Conservation (phyloP, 345 rosid genomes). For the Toxicodendron radicans region DNA sequence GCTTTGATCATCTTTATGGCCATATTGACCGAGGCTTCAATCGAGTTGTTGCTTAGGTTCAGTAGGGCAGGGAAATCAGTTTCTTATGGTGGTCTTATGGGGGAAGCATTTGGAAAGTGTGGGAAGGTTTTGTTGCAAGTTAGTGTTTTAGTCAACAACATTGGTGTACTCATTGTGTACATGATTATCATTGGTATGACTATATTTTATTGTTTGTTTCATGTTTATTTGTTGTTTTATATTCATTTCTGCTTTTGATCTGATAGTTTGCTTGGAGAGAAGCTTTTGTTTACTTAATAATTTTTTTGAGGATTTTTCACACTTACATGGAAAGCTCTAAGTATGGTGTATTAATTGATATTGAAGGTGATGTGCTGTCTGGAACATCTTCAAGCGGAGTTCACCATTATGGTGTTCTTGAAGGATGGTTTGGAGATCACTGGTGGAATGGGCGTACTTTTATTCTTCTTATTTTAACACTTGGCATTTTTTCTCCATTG, state of each 20-base stretch:
- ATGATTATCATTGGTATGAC: conserved; percentile 89
- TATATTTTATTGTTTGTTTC: neutral
- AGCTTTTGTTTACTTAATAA: neutral
- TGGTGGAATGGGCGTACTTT: conserved; percentile 78
- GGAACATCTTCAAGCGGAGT: conserved; percentile 77
- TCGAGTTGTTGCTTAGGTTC: conserved; percentile 83
- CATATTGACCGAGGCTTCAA: conserved; percentile 70
- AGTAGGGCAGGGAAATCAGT: conserved; percentile 56
- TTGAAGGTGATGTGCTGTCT: conserved; percentile 75
- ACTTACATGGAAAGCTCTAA: neutral
- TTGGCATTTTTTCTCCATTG: conserved; percentile 68
- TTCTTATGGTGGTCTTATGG: conserved; percentile 86
- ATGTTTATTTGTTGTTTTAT: conserved; percentile 12
- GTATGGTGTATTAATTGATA: conserved; percentile 16
- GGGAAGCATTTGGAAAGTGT: conserved; percentile 79
- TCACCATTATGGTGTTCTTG: conserved; percentile 82
- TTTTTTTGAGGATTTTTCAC: conserved; percentile 19
- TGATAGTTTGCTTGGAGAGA: neutral
- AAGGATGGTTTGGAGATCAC: conserved; percentile 80
- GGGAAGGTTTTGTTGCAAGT: conserved; percentile 68
- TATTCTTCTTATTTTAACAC: conserved; percentile 66
- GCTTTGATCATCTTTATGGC: conserved; percentile 74
- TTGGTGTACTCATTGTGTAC: conserved; percentile 91
- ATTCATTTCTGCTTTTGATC: neutral
- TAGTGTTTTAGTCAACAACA: conserved; percentile 67